Evolutionary conservation across 306 rosid species (phyloP), one percentile per base, ranked within the genome.

Genomic region (Vigna radiata): DNA sequence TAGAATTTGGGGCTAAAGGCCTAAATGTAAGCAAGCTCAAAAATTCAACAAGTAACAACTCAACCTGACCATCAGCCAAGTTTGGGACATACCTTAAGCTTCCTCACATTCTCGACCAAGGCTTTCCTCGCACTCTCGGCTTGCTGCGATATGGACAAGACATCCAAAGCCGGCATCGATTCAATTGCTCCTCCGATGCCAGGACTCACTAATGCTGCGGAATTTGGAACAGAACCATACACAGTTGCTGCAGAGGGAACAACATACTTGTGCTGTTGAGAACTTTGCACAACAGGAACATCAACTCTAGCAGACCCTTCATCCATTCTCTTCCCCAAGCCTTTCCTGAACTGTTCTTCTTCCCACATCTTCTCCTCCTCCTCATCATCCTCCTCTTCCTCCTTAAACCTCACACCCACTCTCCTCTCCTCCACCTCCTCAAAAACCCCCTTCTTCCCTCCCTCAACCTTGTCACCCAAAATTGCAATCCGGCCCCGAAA

Each of bases 311-410:
- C 68, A 78, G 90, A 23, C 52, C 97, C 94, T 75, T 95, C 93
- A 81, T 92, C 98, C 89, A 87, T 85, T 77, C 96, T 89, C 88
- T 95, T 95, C 78, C 98, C 98, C 84, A 95, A 73, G 3, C 96
- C 98, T 87, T 95, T 95, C 82, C 97, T 85, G 73, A 95, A 83
- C 88, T 95, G 98, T 81, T 90, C 98, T 41, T 90, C 96, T 78
- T 95, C 98, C 98, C 98, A 95, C 84, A 90, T 76, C 62, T 85
- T 90, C 83, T 94, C 94, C 81, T 91, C 98, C 54, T 95, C 97
- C 5, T 91, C 91, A 1, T 80, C 88, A 65, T 14, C 69, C 8
- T 64, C 66, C 7, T 60, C 78, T 6, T 23, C 63, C 29, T 68
- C 85, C 64, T 80, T 85, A 44, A 86, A 74, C 65, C 83, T 87